Evolutionary conservation across 140 eudicot species (phyloP).

Genomic region (Ambrosia hybrid): DNA sequence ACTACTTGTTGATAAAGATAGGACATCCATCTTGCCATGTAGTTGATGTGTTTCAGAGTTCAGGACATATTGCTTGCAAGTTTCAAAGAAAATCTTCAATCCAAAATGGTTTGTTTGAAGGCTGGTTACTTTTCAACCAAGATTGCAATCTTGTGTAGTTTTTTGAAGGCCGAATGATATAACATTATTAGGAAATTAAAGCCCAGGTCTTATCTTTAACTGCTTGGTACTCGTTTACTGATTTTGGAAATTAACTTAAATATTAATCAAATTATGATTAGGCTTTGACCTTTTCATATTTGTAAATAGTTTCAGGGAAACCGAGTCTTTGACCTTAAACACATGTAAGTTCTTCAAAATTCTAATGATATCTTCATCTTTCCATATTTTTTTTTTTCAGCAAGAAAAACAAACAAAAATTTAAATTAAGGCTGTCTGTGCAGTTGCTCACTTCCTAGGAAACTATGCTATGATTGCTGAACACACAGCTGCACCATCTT

Average conservation of each 20-base stretch:
- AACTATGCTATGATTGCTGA: slow-evolving; percentile 42
- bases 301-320: slow-evolving; percentile 49
- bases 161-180: slow-evolving; percentile 4
- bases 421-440: slow-evolving; percentile 22
- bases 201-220: background rate
- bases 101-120: slow-evolving; percentile 7
- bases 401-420: background rate
- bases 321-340: slow-evolving; percentile 33
- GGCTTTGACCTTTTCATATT: slow-evolving; percentile 26
- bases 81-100: background rate
- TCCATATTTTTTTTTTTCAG: background rate
- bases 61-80: no score
- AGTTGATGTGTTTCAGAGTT: no score
- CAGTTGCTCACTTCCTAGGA: slow-evolving; percentile 46
- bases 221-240: slow-evolving; percentile 1
- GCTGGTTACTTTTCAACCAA: background rate
- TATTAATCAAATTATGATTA: slow-evolving; percentile 10
- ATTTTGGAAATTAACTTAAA: background rate
- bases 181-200: slow-evolving; percentile 11
- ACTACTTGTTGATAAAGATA: no score
- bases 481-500: slow-evolving; percentile 34
- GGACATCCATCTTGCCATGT: no score
- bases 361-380: slow-evolving; percentile 7
- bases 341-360: slow-evolving; percentile 41
- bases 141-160: background rate